Percentiles rank a stretch among this genome's conserved stretches.
These are phyloP conservation scores for Odontarrhena argentea DNA, from an alignment of 345 rosid species.

Conservation along the genomic window DNA sequence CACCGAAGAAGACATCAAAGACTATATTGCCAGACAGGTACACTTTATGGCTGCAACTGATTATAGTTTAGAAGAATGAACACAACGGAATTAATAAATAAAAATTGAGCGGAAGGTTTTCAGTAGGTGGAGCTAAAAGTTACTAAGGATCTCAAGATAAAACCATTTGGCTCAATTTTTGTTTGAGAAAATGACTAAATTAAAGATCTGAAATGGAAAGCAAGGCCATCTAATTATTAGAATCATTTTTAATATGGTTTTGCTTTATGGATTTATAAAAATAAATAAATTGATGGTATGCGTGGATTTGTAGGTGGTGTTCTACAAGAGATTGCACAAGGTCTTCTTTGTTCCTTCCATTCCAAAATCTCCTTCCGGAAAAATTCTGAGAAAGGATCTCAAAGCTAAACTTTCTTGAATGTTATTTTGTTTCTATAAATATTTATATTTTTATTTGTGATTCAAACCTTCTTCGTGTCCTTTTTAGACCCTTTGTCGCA, in stretches of 20 bases:
- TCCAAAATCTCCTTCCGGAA: slow-evolving; percentile 89
- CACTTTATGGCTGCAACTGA: too few relatives aligned
- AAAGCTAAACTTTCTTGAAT: slow-evolving; percentile 57
- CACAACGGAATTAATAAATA: too few relatives aligned
- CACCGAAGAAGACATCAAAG: slow-evolving; percentile 68
- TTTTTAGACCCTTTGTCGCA: not conserved
- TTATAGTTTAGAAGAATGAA: too few relatives aligned
- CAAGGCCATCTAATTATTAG: too few relatives aligned
- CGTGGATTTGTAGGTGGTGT: slow-evolving; percentile 58
- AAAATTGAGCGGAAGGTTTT: too few relatives aligned
- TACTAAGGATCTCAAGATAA: too few relatives aligned
- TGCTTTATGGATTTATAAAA: not conserved
- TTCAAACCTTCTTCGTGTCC: slow-evolving; percentile 8
- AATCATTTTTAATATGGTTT: not conserved
- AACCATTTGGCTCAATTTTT: not conserved
- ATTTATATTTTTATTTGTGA: slow-evolving; percentile 1
- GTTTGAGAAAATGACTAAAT: too few relatives aligned
- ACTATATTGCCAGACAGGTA: slow-evolving; percentile 80
- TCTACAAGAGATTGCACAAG: slow-evolving; percentile 80
- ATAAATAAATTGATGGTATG: slow-evolving; percentile 4
- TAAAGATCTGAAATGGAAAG: too few relatives aligned
- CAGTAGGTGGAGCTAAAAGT: too few relatives aligned
- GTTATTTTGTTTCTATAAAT: not conserved
- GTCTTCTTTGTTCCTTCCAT: slow-evolving; percentile 76
- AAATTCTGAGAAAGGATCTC: slow-evolving; percentile 82